Evolutionary conservation across 169 alveolate genomes (phyloP).

Genomic region (Plasmodium fragile): DNA sequence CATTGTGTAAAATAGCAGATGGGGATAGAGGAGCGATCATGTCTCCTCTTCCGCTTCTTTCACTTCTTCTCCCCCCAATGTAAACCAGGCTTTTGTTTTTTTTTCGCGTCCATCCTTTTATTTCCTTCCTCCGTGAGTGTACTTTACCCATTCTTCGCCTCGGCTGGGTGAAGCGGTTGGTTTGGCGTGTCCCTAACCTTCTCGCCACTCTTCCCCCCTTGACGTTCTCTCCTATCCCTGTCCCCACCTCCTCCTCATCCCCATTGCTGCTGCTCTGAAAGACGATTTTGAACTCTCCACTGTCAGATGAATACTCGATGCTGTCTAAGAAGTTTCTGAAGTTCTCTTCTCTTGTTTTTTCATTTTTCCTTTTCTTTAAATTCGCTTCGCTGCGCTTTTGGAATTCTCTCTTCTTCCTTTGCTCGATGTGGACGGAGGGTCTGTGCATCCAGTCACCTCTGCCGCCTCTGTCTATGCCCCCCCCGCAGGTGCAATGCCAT

Average conservation of each 20-base stretch:
- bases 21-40: not conserved
- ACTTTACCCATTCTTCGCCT: not conserved
- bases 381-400: not conserved
- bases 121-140: not conserved
- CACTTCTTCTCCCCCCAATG: not conserved
- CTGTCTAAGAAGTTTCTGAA: slow-evolving; percentile 14
- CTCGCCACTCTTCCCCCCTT: not conserved
- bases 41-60: no score
- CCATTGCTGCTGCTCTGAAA: slow-evolving; percentile 21
- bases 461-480: no score
- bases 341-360: slow-evolving; percentile 8
- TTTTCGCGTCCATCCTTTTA: not conserved
- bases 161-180: not conserved
- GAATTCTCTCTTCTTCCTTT: not conserved
- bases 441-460: no score
- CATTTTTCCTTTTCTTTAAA: slow-evolving; percentile 11
- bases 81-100: not conserved
- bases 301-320: slow-evolving; percentile 43
- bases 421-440: not conserved
- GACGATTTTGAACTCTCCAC: slow-evolving; percentile 34
- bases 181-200: no score
- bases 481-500: no score
- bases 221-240: not conserved
- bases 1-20: not conserved
- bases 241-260: not conserved